Conservation (phyloP, 768 basidiomycete species). For the Royoungia palumana region DNA sequence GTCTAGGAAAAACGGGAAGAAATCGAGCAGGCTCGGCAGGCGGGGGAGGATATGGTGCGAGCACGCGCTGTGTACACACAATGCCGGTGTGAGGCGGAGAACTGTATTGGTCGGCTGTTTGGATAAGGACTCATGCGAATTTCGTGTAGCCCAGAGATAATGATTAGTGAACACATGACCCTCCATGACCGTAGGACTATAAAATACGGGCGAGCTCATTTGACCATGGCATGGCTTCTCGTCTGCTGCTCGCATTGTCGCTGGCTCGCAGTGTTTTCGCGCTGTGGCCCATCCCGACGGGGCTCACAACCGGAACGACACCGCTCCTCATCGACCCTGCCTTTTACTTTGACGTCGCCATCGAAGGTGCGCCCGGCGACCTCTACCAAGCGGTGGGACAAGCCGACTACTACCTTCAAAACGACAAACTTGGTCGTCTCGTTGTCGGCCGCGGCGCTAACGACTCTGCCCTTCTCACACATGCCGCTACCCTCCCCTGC, state of each 20-base stretch:
- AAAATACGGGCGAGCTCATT: no score
- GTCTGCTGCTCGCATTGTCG: conserved; percentile 4
- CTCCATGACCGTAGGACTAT: no score
- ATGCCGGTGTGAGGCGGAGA: conserved; percentile 51
- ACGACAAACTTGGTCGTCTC: conserved; percentile 39
- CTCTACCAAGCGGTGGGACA: conserved; percentile 33
- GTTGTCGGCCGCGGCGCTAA: conserved; percentile 39
- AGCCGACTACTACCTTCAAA: conserved; percentile 29
- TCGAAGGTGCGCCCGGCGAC: conserved; percentile 30
- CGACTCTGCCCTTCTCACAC: conserved; percentile 26
- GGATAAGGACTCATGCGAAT: conserved; percentile 18
- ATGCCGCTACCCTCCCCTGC: conserved; percentile 23
- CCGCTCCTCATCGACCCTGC: conserved; percentile 21
- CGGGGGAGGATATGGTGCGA: conserved; percentile 4
- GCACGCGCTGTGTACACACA: conserved; percentile 44
- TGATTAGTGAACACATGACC: no score
- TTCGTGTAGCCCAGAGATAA: no score
- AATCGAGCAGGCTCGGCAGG: not conserved
- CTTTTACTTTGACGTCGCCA: conserved; percentile 29
- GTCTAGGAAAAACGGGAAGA: conserved; percentile 23
- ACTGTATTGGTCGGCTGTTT: conserved; percentile 44
- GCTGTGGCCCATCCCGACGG: conserved; percentile 34
- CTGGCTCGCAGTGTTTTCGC: conserved; percentile 14
- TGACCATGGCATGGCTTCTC: not conserved
- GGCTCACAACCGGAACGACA: conserved; percentile 24